phyloP scores from a whole-genome alignment of 345 rosid genomes.

The Cardiospermum halicacabum region DNA sequence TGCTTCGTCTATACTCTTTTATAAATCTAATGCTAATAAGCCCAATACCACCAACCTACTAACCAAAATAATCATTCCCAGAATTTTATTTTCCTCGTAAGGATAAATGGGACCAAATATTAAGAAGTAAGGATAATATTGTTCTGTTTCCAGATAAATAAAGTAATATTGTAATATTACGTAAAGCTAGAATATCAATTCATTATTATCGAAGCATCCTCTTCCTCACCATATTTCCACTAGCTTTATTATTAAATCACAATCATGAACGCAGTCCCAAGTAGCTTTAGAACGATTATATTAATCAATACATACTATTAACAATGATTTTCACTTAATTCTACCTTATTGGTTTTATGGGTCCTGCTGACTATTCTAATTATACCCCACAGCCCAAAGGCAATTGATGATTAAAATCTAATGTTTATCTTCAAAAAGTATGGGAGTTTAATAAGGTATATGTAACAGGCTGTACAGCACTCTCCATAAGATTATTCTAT shows the following conservation, averaged over 20 bases:
- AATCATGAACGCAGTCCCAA: neutral
- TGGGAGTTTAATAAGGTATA: neutral
- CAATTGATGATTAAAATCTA: neutral
- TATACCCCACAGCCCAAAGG: neutral
- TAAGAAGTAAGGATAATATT: neutral
- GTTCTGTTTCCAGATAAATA: too few relatives aligned
- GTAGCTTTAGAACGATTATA: neutral
- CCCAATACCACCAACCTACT: constrained; percentile 6
- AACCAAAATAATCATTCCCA: neutral
- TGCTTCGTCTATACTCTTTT: neutral
- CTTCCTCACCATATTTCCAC: neutral
- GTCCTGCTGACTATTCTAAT: neutral
- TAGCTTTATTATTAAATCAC: neutral
- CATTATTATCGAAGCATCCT: neutral
- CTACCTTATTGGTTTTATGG: neutral
- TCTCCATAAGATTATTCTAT: too few relatives aligned
- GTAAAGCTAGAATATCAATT: neutral
- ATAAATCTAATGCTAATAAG: neutral
- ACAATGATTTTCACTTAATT: neutral
- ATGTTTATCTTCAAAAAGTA: neutral
- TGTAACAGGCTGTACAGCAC: constrained; percentile 12
- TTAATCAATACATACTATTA: neutral
- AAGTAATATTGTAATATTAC: too few relatives aligned
- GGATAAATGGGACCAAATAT: neutral
- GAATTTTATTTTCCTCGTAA: neutral